These are phyloP conservation scores for Heimioporus sp. DNA, from an alignment of 768 basidiomycete genomes.

Conservation along the genomic window DNA sequence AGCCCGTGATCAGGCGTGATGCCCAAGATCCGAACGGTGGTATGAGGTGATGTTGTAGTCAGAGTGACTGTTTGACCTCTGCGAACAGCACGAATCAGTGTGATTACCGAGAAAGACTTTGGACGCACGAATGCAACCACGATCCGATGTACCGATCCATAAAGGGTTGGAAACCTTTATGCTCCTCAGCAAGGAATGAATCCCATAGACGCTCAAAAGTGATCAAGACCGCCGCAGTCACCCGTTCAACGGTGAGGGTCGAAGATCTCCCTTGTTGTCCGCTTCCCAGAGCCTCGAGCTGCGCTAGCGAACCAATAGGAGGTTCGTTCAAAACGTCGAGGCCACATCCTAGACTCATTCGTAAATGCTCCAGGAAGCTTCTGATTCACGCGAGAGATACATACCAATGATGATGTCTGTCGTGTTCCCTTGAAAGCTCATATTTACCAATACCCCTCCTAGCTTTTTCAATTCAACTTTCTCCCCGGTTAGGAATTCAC, in stretches of 20 bases:
- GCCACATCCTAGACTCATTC: slow-evolving; percentile 68
- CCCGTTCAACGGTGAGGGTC: slow-evolving; percentile 64
- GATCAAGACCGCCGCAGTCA: slow-evolving; percentile 70
- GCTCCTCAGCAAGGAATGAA: slow-evolving; percentile 50
- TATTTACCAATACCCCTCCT: slow-evolving; percentile 90
- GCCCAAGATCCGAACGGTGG: slow-evolving; percentile 71
- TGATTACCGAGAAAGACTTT: neutral
- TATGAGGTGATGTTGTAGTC: slow-evolving; percentile 70
- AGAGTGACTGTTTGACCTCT: slow-evolving; percentile 85
- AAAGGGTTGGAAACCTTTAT: slow-evolving; percentile 77
- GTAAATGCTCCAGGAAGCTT: neutral
- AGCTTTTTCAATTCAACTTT: slow-evolving; percentile 64
- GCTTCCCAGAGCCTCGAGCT: slow-evolving; percentile 47
- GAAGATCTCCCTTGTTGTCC: neutral
- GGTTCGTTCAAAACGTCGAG: slow-evolving; percentile 81
- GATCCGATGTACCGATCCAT: slow-evolving; percentile 71
- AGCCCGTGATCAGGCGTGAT: slow-evolving; percentile 89
- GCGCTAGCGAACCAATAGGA: slow-evolving; percentile 80
- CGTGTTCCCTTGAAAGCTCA: slow-evolving; percentile 68
- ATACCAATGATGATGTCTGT: slow-evolving; percentile 82
- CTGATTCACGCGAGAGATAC: slow-evolving; percentile 19
- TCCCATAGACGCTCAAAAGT: slow-evolving; percentile 81
- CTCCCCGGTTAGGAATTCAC: slow-evolving; percentile 47
- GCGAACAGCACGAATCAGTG: slow-evolving; percentile 7
- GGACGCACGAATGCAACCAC: slow-evolving; percentile 91